Conservation (phyloP, 2,329 filamentous ascomycete genomes). For the Diaporthe longicolla region DNA sequence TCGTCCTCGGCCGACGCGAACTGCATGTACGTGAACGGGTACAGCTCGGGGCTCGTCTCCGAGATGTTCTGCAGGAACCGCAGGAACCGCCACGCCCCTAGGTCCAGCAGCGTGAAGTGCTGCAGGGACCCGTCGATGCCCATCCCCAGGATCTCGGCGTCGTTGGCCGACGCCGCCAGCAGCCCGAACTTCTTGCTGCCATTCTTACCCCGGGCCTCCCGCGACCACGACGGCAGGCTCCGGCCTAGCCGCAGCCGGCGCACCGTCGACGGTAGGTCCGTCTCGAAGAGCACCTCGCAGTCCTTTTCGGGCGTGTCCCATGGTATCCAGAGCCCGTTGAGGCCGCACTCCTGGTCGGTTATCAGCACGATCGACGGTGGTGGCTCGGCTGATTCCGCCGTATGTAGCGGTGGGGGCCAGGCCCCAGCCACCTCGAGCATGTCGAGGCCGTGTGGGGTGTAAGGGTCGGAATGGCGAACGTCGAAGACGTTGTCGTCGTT, state of each 20-base stretch:
- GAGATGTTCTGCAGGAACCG: constrained; percentile 81
- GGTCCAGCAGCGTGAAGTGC: constrained; percentile 76
- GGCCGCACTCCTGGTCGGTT: constrained; percentile 61
- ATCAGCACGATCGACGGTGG: constrained; percentile 61
- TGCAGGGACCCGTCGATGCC: constrained; percentile 78
- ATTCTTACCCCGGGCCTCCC: constrained; percentile 45
- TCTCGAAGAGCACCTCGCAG: constrained; percentile 67
- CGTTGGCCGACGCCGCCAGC: constrained; percentile 59
- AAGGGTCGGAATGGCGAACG: constrained; percentile 61
- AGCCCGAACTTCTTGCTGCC: constrained; percentile 56
- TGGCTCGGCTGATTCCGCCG: constrained; percentile 41
- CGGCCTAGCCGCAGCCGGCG: constrained; percentile 67
- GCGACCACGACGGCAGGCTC: constrained; percentile 67
- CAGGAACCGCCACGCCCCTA: constrained; percentile 76
- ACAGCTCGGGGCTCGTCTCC: constrained; percentile 61
- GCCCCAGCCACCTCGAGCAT: constrained; percentile 61
- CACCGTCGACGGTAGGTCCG: constrained; percentile 68
- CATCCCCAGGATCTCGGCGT: constrained; percentile 72
- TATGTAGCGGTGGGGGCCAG: constrained; percentile 41
- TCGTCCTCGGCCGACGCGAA: constrained; percentile 44
- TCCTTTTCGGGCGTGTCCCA: constrained; percentile 57
- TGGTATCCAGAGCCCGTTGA: constrained; percentile 67
- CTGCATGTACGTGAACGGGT: constrained; percentile 60
- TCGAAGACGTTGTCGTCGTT: background rate
- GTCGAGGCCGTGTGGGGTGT: constrained; percentile 60